Percentiles rank a stretch among this genome's conserved stretches.
These are phyloP conservation scores for Solanum tarijense DNA, from an alignment of 257 asterid species.

Conservation along the genomic window DNA sequence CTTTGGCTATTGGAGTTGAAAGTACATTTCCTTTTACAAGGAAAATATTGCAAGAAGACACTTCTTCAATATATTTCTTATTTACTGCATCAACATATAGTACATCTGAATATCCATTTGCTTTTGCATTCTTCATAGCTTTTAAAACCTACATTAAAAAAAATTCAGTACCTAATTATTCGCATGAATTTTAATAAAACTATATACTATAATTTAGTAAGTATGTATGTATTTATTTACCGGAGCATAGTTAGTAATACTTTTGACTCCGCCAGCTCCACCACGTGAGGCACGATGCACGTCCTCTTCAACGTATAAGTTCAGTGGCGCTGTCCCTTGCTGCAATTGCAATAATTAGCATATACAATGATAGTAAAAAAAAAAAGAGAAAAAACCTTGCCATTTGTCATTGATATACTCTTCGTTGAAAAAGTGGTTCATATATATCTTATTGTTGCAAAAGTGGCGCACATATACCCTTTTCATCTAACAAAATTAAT, in stretches of 20 bases:
- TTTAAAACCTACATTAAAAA: conserved; percentile 41
- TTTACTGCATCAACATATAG: conserved; percentile 56
- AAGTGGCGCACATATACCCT: no score
- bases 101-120: conserved; percentile 66
- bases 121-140: conserved; percentile 42
- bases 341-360: conserved; percentile 1
- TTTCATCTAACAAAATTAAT: no score
- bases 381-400: no score
- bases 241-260: conserved; percentile 83
- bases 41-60: conserved; percentile 65
- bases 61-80: conserved; percentile 66
- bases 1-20: conserved; percentile 51
- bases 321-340: conserved; percentile 48
- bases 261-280: conserved; percentile 78
- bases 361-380: no score
- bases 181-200: background rate
- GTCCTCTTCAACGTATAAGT: conserved; percentile 53
- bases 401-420: no score
- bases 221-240: conserved; percentile 11
- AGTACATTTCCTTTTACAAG: conserved; percentile 46
- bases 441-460: no score
- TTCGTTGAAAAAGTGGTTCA: no score
- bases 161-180: background rate
- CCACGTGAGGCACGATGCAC: conserved; percentile 69
- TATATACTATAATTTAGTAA: background rate